phyloP scores from a whole-genome alignment of 1,284 basidiomycete species.

The Gymnopus androsaceus region DNA sequence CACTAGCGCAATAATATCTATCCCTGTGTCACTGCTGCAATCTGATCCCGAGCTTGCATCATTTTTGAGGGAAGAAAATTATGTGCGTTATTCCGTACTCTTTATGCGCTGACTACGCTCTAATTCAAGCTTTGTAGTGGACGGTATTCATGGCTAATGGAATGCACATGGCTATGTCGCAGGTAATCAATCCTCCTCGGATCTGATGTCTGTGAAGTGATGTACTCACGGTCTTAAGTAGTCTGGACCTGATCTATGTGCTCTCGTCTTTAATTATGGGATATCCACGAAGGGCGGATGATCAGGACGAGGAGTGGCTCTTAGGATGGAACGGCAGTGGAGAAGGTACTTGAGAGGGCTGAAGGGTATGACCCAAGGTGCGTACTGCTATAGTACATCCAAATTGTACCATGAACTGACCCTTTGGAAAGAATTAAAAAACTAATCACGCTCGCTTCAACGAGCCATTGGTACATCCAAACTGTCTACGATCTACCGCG shows the following conservation, averaged over 20 bases:
- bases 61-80: neutral
- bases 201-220: neutral
- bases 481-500: slow-evolving; percentile 10
- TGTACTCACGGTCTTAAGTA: neutral
- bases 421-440: slow-evolving; percentile 6
- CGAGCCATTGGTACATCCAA: slow-evolving; percentile 18
- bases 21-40: slow-evolving; percentile 9
- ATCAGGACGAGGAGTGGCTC: neutral
- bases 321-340: neutral
- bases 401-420: neutral
- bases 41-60: slow-evolving; percentile 6
- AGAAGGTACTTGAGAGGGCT: neutral
- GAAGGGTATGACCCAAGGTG: slow-evolving; percentile 1
- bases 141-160: slow-evolving; percentile 14
- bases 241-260: slow-evolving; percentile 5
- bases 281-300: neutral
- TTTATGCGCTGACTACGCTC: too few relatives aligned
- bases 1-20: slow-evolving; percentile 3
- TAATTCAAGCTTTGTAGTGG: neutral
- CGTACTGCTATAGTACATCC: neutral
- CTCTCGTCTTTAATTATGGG: slow-evolving; percentile 1
- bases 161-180: neutral
- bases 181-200: neutral
- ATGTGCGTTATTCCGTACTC: neutral
- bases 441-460: slow-evolving; percentile 3